Evolutionary conservation across 2,329 filamentous ascomycete species (phyloP), one percentile per base, ranked within the genome.

Genomic region (Rutstroemia sp.): DNA sequence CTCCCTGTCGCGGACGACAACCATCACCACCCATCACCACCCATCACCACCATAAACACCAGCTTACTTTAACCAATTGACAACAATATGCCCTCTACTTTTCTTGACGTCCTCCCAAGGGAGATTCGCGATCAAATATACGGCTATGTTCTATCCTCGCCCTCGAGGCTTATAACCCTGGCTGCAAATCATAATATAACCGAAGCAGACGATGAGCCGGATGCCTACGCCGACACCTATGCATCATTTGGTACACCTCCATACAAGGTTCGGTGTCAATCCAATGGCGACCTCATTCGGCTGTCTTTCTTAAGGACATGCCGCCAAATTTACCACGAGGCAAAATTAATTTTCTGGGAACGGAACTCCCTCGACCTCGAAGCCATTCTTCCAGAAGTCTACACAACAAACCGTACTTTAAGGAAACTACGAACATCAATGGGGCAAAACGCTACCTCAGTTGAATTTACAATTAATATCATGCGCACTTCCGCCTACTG

Each of bases 61-160:
- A 8, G 1, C 19, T 19, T 42, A 42, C 39, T 42, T 42, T 42
- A 42, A 34, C 9, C 30, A 34, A 34, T 34, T 34, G 30, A 34
- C 9, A 21, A 17, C 30, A 27, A 12, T 19, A 56, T 56, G 54
- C 3, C 54, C 38, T 23, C 19, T 12, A 45, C 54, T 7, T 56
- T 56, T 46, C 41, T 56, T n/a, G 48, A 56, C 6, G 51, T 17
- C 45, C 48, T 57, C 4, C 54, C 54, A 8, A 37, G 54, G 37
- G 54, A 57, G 42, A 52, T 57, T 48, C 54, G 48, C n/a, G 54
- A 57, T 42, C 54, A 57, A 42, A 53, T 57, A 51, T 57, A 57
- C 25, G 54, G 37, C 12, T 57, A 57, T 12, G 54, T 57, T 21
- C 10, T 57, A 34, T 47, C 54, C 23, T 53, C 54, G n/a, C 48